Conservation (phyloP, 306 rosid species). For the Ziziphus jujuba region DNA sequence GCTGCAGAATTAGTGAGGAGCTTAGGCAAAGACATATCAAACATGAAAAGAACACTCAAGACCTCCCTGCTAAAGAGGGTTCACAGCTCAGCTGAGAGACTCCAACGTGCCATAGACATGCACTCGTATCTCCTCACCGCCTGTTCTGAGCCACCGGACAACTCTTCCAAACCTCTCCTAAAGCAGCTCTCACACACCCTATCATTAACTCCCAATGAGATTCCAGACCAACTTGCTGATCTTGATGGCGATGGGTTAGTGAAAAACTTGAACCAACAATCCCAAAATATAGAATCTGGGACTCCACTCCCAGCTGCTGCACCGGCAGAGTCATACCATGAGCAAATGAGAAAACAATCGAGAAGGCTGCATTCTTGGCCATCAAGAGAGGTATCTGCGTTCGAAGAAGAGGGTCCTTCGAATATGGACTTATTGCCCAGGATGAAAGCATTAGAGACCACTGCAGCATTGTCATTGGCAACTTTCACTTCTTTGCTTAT, state of each 20-base stretch:
- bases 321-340: constrained; percentile 36
- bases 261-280: constrained; percentile 20
- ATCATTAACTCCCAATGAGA: constrained; percentile 20
- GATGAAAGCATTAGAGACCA: constrained; percentile 57
- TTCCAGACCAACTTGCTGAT: constrained; percentile 22
- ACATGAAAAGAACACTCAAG: constrained; percentile 44
- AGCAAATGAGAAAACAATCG: constrained; percentile 47
- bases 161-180: constrained; percentile 33
- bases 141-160: constrained; percentile 23
- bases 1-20: constrained; percentile 61
- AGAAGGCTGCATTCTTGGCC: constrained; percentile 77
- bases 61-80: constrained; percentile 38
- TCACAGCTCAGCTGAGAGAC: constrained; percentile 51
- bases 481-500: constrained; percentile 63
- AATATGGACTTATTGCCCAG: constrained; percentile 33
- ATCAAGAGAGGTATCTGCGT: constrained; percentile 43
- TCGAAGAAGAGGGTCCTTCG: constrained; percentile 44
- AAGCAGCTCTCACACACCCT: constrained; percentile 35
- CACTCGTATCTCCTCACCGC: constrained; percentile 57
- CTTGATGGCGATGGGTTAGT: constrained; percentile 20
- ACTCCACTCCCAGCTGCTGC: background rate
- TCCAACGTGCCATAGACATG: constrained; percentile 54
- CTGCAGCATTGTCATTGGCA: constrained; percentile 56
- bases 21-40: constrained; percentile 54
- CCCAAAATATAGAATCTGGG: constrained; percentile 18